Conservation (phyloP, 2,329 filamentous ascomycete species). For the Cyphellophora europaea region DNA sequence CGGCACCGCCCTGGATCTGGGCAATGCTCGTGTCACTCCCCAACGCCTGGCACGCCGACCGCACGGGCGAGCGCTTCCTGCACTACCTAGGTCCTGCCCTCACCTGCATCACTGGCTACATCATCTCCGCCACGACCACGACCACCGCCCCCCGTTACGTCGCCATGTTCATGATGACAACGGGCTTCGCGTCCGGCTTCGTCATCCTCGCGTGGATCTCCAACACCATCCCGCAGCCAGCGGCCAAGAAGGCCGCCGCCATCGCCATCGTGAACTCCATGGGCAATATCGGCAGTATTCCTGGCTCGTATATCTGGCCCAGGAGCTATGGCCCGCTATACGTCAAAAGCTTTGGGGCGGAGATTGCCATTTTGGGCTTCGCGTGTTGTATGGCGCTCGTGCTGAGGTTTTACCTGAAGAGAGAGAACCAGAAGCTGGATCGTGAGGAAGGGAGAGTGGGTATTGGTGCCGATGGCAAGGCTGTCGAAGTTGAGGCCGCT, state of each 20-base stretch:
- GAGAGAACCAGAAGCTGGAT: slow-evolving; percentile 62
- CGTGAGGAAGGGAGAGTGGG: slow-evolving; percentile 49
- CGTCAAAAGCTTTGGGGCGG: slow-evolving; percentile 54
- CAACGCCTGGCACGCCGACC: slow-evolving; percentile 52
- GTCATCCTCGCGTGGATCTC: slow-evolving; percentile 66
- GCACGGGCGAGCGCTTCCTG: slow-evolving; percentile 60
- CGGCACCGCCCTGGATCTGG: slow-evolving; percentile 42
- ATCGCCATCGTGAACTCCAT: slow-evolving; percentile 69
- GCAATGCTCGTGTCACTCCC: slow-evolving; percentile 48
- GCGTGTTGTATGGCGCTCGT: slow-evolving; percentile 37
- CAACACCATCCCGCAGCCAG: slow-evolving; percentile 65
- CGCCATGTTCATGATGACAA: slow-evolving; percentile 61
- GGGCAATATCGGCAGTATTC: slow-evolving; percentile 61
- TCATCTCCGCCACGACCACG: slow-evolving; percentile 57
- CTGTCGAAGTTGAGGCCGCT: not conserved
- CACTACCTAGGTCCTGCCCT: slow-evolving; percentile 56
- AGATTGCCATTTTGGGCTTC: slow-evolving; percentile 50
- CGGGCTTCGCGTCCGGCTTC: slow-evolving; percentile 42
- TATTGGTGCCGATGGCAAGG: slow-evolving; percentile 37
- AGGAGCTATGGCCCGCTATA: slow-evolving; percentile 31
- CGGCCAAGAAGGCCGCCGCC: slow-evolving; percentile 63
- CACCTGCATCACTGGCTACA: slow-evolving; percentile 55
- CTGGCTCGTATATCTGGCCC: slow-evolving; percentile 59
- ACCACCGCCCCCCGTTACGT: slow-evolving; percentile 54
- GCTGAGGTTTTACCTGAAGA: slow-evolving; percentile 53